A percentile compares a stretch with the other conserved stretches of the same genome.
phyloP scores from a whole-genome alignment of 306 rosid species.

The Castanopsis chinensis region DNA sequence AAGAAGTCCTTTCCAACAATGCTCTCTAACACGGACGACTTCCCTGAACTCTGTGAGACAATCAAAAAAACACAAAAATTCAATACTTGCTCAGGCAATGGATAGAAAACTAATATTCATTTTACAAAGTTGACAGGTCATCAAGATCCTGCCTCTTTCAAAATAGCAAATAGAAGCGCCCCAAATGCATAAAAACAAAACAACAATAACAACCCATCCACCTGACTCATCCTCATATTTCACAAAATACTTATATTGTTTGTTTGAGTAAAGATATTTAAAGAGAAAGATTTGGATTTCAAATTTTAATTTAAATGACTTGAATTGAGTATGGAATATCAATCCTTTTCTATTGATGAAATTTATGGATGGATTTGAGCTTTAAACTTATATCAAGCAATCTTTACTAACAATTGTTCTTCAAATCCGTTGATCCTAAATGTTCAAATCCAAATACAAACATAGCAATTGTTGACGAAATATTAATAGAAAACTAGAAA shows the following conservation, averaged over 20 bases:
- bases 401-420: no score
- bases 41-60: constrained; percentile 78
- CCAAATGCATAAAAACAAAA: neutral
- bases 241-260: neutral
- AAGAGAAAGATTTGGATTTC: no score
- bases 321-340: no score
- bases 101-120: neutral
- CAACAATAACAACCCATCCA: neutral
- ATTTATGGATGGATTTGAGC: no score
- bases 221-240: neutral
- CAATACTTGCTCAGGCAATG: constrained; percentile 1
- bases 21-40: constrained; percentile 90
- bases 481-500: neutral
- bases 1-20: constrained; percentile 94
- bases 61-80: constrained; percentile 13
- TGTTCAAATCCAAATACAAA: no score
- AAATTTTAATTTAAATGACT: no score
- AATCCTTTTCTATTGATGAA: no score
- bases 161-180: neutral
- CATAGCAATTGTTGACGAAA: neutral
- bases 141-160: neutral
- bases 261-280: no score
- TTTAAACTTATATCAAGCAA: no score
- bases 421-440: no score
- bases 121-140: neutral